These are phyloP conservation scores for Podospora bellae-mahoneyi DNA, from an alignment of 495 filamentous ascomycete species.

Conservation along the genomic window DNA sequence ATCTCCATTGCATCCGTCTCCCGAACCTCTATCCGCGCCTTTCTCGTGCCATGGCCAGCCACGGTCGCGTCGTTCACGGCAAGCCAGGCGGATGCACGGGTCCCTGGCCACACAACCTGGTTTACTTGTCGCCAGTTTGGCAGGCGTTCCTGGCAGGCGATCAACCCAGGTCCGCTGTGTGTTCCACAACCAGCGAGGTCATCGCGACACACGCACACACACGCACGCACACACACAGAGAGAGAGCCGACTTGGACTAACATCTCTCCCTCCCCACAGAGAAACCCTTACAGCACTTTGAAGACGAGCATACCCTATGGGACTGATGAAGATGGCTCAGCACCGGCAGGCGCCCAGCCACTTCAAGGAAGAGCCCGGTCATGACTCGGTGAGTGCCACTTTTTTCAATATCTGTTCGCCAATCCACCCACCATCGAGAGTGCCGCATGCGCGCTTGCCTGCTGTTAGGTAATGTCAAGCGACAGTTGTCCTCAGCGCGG, in stretches of 20 bases:
- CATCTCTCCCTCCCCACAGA: conserved; percentile 2
- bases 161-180: conserved; percentile 23
- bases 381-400: conserved; percentile 38
- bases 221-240: background rate
- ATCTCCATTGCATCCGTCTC: conserved; percentile 11
- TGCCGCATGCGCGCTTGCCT: conserved; percentile 9
- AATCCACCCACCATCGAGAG: conserved; percentile 14
- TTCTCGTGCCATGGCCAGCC: background rate
- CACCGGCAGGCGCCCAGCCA: conserved; percentile 41
- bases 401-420: conserved; percentile 13
- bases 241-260: conserved; percentile 12
- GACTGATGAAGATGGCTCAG: conserved; percentile 39
- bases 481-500: conserved; percentile 7
- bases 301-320: conserved; percentile 30
- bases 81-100: conserved; percentile 22
- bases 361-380: conserved; percentile 37
- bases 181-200: conserved; percentile 18
- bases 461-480: conserved; percentile 12
- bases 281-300: background rate
- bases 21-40: background rate
- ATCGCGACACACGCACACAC: background rate
- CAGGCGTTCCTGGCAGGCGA: conserved; percentile 21
- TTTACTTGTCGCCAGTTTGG: conserved; percentile 22
- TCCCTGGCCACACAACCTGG: conserved; percentile 26
- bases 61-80: conserved; percentile 2